phyloP scores from a whole-genome alignment of 2,329 filamentous ascomycete genomes.

The Aspergillus proliferans region DNA sequence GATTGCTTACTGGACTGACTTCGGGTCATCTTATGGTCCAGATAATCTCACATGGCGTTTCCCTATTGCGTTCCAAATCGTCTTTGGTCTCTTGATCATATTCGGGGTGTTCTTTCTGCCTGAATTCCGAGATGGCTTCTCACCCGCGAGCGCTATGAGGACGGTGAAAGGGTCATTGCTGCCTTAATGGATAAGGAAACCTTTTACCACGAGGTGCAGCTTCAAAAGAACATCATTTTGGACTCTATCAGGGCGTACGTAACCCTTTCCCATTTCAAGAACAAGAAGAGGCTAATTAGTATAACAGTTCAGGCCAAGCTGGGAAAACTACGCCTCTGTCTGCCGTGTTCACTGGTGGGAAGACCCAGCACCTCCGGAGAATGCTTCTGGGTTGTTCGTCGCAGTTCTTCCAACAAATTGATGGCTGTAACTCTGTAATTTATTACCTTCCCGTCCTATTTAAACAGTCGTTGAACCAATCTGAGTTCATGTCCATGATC shows the following conservation, averaged over 20 bases:
- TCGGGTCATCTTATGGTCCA: slow-evolving; percentile 16
- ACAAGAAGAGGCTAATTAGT: slow-evolving; percentile 25
- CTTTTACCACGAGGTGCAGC: slow-evolving; percentile 49
- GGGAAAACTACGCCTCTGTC: slow-evolving; percentile 49
- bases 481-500: slow-evolving; percentile 35
- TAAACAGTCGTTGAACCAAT: slow-evolving; percentile 10
- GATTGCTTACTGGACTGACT: slow-evolving; percentile 21
- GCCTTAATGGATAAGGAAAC: slow-evolving; percentile 38
- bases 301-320: not conserved
- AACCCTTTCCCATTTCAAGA: slow-evolving; percentile 30
- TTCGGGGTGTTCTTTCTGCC: slow-evolving; percentile 30
- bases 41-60: slow-evolving; percentile 39
- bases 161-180: slow-evolving; percentile 41
- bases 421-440: slow-evolving; percentile 41
- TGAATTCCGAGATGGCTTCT: slow-evolving; percentile 28
- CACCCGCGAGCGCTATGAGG: slow-evolving; percentile 29
- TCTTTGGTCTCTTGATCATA: slow-evolving; percentile 22
- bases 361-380: slow-evolving; percentile 24
- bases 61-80: slow-evolving; percentile 44
- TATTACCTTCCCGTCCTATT: slow-evolving; percentile 44
- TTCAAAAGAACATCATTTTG: slow-evolving; percentile 22
- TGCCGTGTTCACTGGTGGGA: slow-evolving; percentile 12
- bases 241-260: not conserved
- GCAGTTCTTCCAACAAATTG: slow-evolving; percentile 40
- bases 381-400: slow-evolving; percentile 22